Evolutionary conservation across 495 filamentous ascomycete genomes (phyloP).

Genomic region (Neurospora hispaniola): DNA sequence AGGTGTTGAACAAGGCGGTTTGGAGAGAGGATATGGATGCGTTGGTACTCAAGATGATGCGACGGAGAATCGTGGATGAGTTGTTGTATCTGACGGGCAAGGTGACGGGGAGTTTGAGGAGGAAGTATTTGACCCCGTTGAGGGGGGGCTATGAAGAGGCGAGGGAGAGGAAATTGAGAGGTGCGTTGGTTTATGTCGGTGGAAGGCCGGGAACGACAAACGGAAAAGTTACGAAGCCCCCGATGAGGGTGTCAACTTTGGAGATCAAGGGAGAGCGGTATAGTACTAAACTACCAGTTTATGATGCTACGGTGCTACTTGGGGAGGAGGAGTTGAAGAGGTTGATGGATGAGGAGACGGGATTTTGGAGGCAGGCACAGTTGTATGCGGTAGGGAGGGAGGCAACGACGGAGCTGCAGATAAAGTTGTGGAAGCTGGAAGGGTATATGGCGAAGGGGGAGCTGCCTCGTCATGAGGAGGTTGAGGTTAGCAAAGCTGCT

Average conservation of each 20-base stretch:
- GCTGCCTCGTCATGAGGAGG: background rate
- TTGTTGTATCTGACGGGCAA: constrained; percentile 21
- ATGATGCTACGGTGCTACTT: constrained; percentile 30
- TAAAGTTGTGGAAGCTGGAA: constrained; percentile 58
- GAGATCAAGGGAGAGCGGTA: constrained; percentile 12
- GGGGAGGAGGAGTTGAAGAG: constrained; percentile 24
- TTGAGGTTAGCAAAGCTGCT: background rate
- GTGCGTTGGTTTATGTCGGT: constrained; percentile 23
- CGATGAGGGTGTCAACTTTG: constrained; percentile 21
- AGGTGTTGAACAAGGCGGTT: constrained; percentile 14
- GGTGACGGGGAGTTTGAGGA: background rate
- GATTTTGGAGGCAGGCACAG: constrained; percentile 21
- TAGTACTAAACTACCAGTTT: constrained; percentile 24
- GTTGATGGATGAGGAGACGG: constrained; percentile 17
- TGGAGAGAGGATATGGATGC: constrained; percentile 65
- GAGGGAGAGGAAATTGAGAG: constrained; percentile 17
- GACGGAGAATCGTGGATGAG: constrained; percentile 33
- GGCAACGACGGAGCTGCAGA: constrained; percentile 42
- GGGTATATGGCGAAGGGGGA: constrained; percentile 36
- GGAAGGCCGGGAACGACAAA: background rate
- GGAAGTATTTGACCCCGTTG: background rate
- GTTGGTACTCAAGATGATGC: constrained; percentile 45
- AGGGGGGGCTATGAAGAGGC: constrained; percentile 22
- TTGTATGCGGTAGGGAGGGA: constrained; percentile 32
- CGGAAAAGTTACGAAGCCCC: background rate